Percentiles rank a stretch among this genome's conserved stretches.
Evolutionary conservation across 1,284 basidiomycete species (phyloP).

Genomic region (Leucoagaricus sp.): DNA sequence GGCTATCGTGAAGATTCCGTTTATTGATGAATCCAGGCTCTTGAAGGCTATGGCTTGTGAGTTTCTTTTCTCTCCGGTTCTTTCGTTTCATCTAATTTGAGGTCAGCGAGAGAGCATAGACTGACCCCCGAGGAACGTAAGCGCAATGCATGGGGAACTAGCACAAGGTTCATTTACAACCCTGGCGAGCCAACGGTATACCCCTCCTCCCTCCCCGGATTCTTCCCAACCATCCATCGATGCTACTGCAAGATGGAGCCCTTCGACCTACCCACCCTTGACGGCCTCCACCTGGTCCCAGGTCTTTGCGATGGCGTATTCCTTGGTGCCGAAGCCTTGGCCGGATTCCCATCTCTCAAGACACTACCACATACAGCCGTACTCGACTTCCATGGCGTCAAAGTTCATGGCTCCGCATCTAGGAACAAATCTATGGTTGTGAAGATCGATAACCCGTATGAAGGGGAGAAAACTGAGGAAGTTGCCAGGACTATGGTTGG

Average conservation of each 20-base stretch:
- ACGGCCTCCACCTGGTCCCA: conserved; percentile 83
- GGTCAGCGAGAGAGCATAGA: conserved; percentile 74
- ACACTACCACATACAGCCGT: conserved; percentile 82
- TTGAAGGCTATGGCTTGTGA: conserved; percentile 81
- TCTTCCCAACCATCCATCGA: conserved; percentile 90
- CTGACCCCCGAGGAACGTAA: conserved; percentile 77
- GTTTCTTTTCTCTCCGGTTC: conserved; percentile 24
- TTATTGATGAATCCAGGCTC: conserved; percentile 87
- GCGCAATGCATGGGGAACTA: conserved; percentile 82
- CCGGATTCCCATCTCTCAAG: conserved; percentile 94
- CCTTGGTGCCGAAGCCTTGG: conserved; percentile 84
- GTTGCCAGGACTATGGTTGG: conserved; percentile 80
- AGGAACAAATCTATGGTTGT: conserved; percentile 93
- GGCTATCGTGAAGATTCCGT: conserved; percentile 98
- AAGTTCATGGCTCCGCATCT: conserved; percentile 90
- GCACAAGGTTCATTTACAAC: conserved; percentile 80
- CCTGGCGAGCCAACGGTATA: conserved; percentile 66
- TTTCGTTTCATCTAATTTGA: background rate
- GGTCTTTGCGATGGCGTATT: conserved; percentile 90
- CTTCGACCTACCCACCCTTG: conserved; percentile 87
- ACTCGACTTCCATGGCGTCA: conserved; percentile 88
- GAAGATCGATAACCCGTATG: conserved; percentile 77
- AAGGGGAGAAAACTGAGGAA: conserved; percentile 68
- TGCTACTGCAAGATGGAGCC: conserved; percentile 80
- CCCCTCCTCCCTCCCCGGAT: conserved; percentile 90